Evolutionary conservation across 2,329 filamentous ascomycete species (phyloP).

Genomic region (Monilinia vaccinii-corymbosi): DNA sequence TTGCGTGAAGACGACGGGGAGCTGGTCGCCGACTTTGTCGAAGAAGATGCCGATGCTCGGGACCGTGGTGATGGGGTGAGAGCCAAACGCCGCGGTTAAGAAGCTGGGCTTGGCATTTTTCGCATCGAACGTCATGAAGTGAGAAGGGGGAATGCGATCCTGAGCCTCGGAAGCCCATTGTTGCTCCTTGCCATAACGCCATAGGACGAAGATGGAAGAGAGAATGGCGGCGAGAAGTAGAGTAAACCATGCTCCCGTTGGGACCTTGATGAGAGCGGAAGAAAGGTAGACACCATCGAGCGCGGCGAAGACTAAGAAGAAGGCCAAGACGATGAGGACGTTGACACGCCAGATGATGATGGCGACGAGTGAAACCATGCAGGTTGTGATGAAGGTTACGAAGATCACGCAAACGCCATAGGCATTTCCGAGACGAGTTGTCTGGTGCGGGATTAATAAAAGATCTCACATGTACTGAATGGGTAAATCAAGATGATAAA

Average conservation of each 20-base stretch:
- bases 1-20: slow-evolving; percentile 60
- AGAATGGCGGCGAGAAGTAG: slow-evolving; percentile 55
- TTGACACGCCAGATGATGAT: slow-evolving; percentile 63
- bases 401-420: slow-evolving; percentile 75
- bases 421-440: slow-evolving; percentile 60
- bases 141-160: slow-evolving; percentile 45
- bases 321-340: slow-evolving; percentile 47
- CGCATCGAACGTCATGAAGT: slow-evolving; percentile 30
- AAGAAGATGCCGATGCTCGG: slow-evolving; percentile 65
- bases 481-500: neutral
- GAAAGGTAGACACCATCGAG: slow-evolving; percentile 64
- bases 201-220: slow-evolving; percentile 58
- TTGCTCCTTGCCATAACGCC: slow-evolving; percentile 70
- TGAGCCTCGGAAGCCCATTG: slow-evolving; percentile 64
- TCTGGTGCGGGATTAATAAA: slow-evolving; percentile 33
- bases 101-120: slow-evolving; percentile 25
- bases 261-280: slow-evolving; percentile 62
- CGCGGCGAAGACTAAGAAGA: slow-evolving; percentile 54
- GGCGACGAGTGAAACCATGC: slow-evolving; percentile 62
- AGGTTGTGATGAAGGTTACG: slow-evolving; percentile 70
- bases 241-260: slow-evolving; percentile 72
- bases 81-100: slow-evolving; percentile 32
- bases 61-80: slow-evolving; percentile 36
- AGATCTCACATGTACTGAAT: neutral
- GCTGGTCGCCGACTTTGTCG: slow-evolving; percentile 61